Evolutionary conservation across 2,329 filamentous ascomycete genomes (phyloP).

Genomic region (Diaporthe nobilis): DNA sequence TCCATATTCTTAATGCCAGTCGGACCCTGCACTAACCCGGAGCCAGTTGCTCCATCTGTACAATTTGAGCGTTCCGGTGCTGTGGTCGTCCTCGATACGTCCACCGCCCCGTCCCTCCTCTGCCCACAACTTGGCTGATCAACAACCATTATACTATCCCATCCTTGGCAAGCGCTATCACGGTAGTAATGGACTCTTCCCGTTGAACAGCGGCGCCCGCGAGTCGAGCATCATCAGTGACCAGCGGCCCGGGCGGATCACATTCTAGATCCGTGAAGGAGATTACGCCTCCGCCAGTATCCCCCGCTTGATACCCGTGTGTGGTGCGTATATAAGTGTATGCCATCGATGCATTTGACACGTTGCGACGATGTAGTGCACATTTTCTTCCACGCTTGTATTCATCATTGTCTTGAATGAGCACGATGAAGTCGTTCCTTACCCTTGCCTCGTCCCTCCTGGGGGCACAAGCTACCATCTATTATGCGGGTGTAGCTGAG

Average conservation of each 20-base stretch:
- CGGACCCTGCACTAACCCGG: constrained; percentile 19
- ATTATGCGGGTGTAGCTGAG: constrained; percentile 63
- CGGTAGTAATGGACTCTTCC: background rate
- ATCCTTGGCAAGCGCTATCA: constrained; percentile 11
- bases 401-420: background rate
- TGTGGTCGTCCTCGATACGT: background rate
- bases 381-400: background rate
- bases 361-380: background rate
- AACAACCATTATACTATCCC: background rate
- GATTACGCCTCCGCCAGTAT: background rate
- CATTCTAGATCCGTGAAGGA: constrained; percentile 11
- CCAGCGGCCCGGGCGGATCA: background rate
- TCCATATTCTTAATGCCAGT: constrained; percentile 9
- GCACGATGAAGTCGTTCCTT: constrained; percentile 46
- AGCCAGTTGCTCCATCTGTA: constrained; percentile 14
- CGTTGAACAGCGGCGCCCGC: background rate
- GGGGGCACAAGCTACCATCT: constrained; percentile 58
- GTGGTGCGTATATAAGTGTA: constrained; percentile 25
- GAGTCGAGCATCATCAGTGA: background rate
- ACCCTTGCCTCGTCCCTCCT: constrained; percentile 43
- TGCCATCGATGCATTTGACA: background rate
- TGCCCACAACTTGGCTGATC: constrained; percentile 7
- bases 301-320: background rate
- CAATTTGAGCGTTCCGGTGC: background rate
- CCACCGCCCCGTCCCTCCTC: background rate